Evolutionary conservation across 73 alveolate species (phyloP), one percentile per base, ranked within the genome.

Genomic region (Tetrahymena malaccensis): DNA sequence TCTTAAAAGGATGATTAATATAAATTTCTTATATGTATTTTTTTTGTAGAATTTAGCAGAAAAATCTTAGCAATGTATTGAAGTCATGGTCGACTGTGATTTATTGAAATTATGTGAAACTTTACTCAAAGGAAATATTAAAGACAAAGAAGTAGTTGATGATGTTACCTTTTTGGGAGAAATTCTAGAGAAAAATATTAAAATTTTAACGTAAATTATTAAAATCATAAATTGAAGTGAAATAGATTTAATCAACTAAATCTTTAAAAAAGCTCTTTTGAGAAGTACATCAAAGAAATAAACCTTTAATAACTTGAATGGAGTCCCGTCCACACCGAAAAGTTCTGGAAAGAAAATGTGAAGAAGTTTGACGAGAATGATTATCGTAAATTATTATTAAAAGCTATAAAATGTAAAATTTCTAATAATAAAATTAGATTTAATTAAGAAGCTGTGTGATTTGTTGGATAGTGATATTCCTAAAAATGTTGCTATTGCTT

Each of bases 261-360:
- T 70, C 22, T 27, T 84, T 35, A 35, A 21, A 16, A 4, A 70
- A 98, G 99, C 34, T 97, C 99, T 17, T 98, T 98, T 97, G 99
- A 98, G 93, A 98, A 98, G 94, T 98, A 97, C 97, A 96, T 96
- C 93, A 98, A 98, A 85, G 99, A 98, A 95, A 96, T 98, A 85
- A 98, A 97, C 96, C 93, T 95, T 85, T 97, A 97, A 85, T 93
- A 97, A 37, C 96, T 98, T 43, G 98, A 97, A 96, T 98, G 99
- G 98, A 98, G 99, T 35, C 98, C 99, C 43, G 98, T 98, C 89
- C 99, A 98, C 96, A 96, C 99, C 16, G 99, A 97, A 97, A 98
- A 97, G 95, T 98, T 98, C 97, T 98, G 99, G 99, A 98, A 98
- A 95, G 99, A 98, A 94, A 98, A 98, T 96, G 97, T 96, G 95